A percentile compares a stretch with the other conserved stretches of the same genome.
These are phyloP conservation scores for Lachancea mirantina DNA, from an alignment of 805 yeast genomes.

Conservation along the genomic window DNA sequence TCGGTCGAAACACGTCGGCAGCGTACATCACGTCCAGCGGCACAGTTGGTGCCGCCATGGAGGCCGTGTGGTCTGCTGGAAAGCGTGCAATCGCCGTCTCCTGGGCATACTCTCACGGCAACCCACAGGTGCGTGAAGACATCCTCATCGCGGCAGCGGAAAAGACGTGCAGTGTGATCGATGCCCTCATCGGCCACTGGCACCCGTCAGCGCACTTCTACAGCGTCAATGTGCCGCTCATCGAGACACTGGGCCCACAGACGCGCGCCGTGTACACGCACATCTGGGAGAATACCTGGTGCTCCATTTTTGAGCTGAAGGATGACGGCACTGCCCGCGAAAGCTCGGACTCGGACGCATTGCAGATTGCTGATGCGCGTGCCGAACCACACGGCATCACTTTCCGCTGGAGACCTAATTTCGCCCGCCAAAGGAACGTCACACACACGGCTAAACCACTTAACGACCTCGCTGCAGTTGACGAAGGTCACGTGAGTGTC, in stretches of 20 bases:
- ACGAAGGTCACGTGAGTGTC: conserved; percentile 56
- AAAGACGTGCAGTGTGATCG: conserved; percentile 56
- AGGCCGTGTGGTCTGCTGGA: conserved; percentile 66
- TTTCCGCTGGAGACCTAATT: conserved; percentile 82
- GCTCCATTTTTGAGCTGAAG: conserved; percentile 45
- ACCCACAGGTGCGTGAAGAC: conserved; percentile 41
- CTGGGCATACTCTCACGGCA: conserved; percentile 61
- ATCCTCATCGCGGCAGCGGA: conserved; percentile 58
- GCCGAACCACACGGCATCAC: conserved; percentile 35
- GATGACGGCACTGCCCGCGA: conserved; percentile 2
- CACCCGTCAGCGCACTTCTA: conserved; percentile 56
- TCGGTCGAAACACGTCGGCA: conserved; percentile 87
- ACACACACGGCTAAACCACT: conserved; percentile 47
- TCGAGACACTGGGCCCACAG: conserved; percentile 39
- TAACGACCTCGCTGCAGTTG: conserved; percentile 65
- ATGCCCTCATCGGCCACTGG: conserved; percentile 57
- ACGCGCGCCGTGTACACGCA: conserved; percentile 70
- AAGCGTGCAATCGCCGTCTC: conserved; percentile 70
- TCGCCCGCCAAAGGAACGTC: conserved; percentile 37
- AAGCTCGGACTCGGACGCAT: conserved; percentile 6
- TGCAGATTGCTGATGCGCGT: conserved; percentile 32
- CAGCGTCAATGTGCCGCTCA: conserved; percentile 77
- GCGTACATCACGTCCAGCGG: conserved; percentile 87
- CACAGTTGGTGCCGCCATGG: conserved; percentile 96
- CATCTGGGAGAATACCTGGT: conserved; percentile 78